Conservation (phyloP, 306 rosid species). For the Glycine soja region DNA sequence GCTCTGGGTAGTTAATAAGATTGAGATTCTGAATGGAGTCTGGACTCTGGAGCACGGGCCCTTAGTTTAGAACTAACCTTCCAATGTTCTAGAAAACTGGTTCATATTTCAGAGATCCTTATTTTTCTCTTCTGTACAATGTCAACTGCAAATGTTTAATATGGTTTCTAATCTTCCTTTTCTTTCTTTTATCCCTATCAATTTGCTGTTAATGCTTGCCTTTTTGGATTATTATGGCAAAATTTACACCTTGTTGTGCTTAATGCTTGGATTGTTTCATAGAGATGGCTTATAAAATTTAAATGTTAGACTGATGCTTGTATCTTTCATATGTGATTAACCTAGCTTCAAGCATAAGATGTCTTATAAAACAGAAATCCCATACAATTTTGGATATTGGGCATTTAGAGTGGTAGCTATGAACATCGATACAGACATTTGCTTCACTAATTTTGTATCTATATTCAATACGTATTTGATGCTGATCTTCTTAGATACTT, state of each 20-base stretch:
- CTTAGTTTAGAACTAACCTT: constrained; percentile 23
- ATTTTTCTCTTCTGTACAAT: constrained; percentile 40
- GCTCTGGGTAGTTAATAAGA: constrained; percentile 49
- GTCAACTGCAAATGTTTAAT: constrained; percentile 39
- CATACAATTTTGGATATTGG: not conserved
- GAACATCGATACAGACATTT: too few species aligned
- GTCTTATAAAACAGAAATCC: constrained; percentile 7
- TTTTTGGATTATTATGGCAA: constrained; percentile 9
- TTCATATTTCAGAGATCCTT: constrained; percentile 37
- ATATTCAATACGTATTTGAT: too few species aligned
- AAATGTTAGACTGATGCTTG: not conserved
- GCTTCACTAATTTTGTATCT: too few species aligned
- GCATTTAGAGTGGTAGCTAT: not conserved
- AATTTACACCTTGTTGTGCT: not conserved
- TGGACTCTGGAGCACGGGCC: constrained; percentile 24
- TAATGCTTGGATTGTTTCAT: constrained; percentile 12
- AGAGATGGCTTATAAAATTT: constrained; percentile 10
- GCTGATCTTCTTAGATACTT: too few species aligned
- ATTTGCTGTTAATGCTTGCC: constrained; percentile 13
- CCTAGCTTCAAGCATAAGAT: constrained; percentile 11
- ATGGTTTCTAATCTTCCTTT: constrained; percentile 28
- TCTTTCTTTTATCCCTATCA: constrained; percentile 2
- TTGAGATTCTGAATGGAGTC: constrained; percentile 39
- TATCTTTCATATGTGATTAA: not conserved
- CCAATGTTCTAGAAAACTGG: constrained; percentile 22